These are phyloP conservation scores for Tremella fuciformis DNA, from an alignment of 768 basidiomycete genomes.

Conservation along the genomic window DNA sequence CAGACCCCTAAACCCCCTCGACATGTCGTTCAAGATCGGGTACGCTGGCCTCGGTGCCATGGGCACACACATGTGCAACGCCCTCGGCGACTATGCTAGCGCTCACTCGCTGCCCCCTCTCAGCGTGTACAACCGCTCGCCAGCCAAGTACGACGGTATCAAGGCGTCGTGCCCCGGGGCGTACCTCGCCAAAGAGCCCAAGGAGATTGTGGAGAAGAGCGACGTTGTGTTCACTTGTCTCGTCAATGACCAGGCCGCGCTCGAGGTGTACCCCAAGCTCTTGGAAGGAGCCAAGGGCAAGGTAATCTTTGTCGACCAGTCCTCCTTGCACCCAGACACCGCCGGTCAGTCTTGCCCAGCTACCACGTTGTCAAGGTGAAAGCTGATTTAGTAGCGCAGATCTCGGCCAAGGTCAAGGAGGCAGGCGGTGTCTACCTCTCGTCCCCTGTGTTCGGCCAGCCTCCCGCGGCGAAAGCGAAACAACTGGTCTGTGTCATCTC, in stretches of 20 bases:
- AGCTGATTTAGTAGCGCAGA: constrained; percentile 6
- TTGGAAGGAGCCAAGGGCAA: constrained; percentile 11
- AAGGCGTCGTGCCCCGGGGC: constrained; percentile 2
- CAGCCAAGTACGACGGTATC: constrained; percentile 18
- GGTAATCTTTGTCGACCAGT: constrained; percentile 31
- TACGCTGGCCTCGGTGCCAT: constrained; percentile 31
- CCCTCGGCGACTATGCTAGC: constrained; percentile 20
- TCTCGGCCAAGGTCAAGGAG: constrained; percentile 16
- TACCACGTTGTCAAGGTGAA: background rate
- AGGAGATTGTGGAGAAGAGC: constrained; percentile 19
- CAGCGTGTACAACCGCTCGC: constrained; percentile 26
- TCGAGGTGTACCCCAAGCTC: constrained; percentile 21
- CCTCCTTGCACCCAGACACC: constrained; percentile 26
- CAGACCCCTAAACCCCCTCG: background rate
- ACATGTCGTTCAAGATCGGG: constrained; percentile 13
- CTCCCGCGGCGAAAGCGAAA: constrained; percentile 18
- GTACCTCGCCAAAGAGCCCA: constrained; percentile 7
- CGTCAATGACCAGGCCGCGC: constrained; percentile 26
- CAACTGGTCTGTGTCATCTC: constrained; percentile 22
- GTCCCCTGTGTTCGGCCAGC: constrained; percentile 30
- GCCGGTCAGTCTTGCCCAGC: constrained; percentile 14
- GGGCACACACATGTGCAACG: constrained; percentile 21
- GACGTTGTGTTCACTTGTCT: constrained; percentile 29
- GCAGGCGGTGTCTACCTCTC: constrained; percentile 23
- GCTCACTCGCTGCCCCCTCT: constrained; percentile 12